Evolutionary conservation across 192 early-diverging fungal genomes (phyloP).

Genomic region (Mortierella alpina): DNA sequence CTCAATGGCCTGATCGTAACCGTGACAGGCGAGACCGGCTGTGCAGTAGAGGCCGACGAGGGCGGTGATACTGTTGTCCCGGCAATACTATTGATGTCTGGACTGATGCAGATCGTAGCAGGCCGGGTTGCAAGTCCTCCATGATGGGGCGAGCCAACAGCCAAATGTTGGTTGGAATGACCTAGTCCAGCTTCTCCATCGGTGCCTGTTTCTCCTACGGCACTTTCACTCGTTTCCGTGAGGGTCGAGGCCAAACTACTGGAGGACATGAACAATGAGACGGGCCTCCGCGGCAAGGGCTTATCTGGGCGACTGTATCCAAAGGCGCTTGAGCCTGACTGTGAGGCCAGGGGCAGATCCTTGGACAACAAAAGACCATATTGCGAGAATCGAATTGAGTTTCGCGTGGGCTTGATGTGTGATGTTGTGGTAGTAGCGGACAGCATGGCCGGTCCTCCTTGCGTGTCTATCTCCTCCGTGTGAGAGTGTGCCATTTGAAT

Average conservation of each 20-base stretch:
- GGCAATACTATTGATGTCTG: neutral
- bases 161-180: too few relatives aligned
- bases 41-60: neutral
- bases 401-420: neutral
- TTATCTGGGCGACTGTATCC: neutral
- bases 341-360: constrained; percentile 3
- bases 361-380: constrained; percentile 14
- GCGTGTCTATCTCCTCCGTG: neutral
- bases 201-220: too few relatives aligned
- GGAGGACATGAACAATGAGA: constrained; percentile 13
- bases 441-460: too few relatives aligned
- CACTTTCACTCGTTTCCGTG: too few relatives aligned
- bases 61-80: constrained; percentile 9
- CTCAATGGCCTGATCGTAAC: too few relatives aligned
- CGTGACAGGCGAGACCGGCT: too few relatives aligned
- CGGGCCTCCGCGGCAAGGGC: constrained; percentile 14
- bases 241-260: too few relatives aligned
- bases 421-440: too few relatives aligned
- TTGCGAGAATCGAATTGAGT: constrained; percentile 38
- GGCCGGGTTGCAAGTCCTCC: neutral
- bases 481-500: constrained; percentile 22
- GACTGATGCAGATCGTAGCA: constrained; percentile 21
- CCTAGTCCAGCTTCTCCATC: too few relatives aligned
- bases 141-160: too few relatives aligned
- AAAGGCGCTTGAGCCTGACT: neutral